Conservation (phyloP, 2,329 filamentous ascomycete species). For the Didymella pomorum region DNA sequence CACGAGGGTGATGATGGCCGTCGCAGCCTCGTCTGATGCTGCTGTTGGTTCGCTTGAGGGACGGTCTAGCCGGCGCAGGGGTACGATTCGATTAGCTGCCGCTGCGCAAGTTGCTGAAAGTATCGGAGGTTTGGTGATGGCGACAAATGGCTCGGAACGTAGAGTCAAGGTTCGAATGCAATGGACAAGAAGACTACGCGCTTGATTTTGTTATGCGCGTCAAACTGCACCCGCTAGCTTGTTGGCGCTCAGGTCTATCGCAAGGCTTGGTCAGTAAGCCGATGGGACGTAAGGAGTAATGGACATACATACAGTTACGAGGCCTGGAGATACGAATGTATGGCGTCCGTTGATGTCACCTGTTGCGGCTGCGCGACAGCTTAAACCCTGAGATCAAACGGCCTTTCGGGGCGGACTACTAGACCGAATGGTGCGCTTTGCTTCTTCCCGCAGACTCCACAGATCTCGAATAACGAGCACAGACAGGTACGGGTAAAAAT, state of each 20-base stretch:
- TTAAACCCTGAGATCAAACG: conserved; percentile 44
- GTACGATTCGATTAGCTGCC: conserved; percentile 49
- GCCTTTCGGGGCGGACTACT: conserved; percentile 39
- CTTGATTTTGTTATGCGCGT: conserved; percentile 33
- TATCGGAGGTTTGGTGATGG: conserved; percentile 25
- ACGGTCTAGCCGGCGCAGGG: conserved; percentile 50
- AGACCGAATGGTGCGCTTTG: conserved; percentile 45
- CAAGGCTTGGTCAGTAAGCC: conserved; percentile 28
- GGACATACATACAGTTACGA: conserved; percentile 23
- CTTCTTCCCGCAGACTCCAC: conserved; percentile 50
- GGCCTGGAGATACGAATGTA: conserved; percentile 20
- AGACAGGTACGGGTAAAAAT: conserved; percentile 40
- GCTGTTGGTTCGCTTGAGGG: conserved; percentile 51
- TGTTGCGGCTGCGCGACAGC: conserved; percentile 42
- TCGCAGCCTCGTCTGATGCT: conserved; percentile 36
- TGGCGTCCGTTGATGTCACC: conserved; percentile 32
- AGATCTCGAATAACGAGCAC: conserved; percentile 49
- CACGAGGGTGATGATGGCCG: conserved; percentile 22
- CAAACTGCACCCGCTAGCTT: conserved; percentile 28
- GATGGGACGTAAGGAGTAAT: conserved; percentile 14
- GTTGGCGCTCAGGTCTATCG: conserved; percentile 20
- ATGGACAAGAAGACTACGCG: conserved; percentile 26
- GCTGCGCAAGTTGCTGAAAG: conserved; percentile 42
- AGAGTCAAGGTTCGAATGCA: background rate
- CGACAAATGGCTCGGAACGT: conserved; percentile 24